These are phyloP conservation scores for Scutellaria galericulata DNA, from an alignment of 257 asterid genomes.

Conservation along the genomic window DNA sequence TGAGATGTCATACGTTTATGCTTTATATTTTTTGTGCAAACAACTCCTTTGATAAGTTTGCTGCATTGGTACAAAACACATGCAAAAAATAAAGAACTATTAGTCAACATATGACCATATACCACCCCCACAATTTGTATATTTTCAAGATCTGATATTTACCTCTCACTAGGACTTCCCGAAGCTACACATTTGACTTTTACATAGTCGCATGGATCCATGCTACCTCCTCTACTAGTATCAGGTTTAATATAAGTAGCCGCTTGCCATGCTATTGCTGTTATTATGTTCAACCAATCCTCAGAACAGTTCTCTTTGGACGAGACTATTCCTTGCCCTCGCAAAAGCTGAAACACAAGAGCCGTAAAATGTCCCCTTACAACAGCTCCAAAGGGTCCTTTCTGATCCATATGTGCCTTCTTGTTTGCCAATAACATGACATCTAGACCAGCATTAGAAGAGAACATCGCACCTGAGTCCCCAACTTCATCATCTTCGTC, in stretches of 20 bases:
- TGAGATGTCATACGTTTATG: constrained; percentile 13
- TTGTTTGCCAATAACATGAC: background rate
- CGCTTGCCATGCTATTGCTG: background rate
- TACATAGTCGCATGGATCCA: constrained; percentile 6
- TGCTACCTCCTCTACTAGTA: constrained; percentile 15
- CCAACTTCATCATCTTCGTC: constrained; percentile 6
- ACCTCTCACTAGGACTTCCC: background rate
- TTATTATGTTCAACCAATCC: constrained; percentile 15
- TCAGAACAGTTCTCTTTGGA: background rate
- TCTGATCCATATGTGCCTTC: background rate
- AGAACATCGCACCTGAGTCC: background rate
- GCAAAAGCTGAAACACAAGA: constrained; percentile 9
- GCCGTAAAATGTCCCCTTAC: background rate
- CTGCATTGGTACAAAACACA: background rate
- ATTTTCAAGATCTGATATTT: background rate
- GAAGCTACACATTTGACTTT: constrained; percentile 15
- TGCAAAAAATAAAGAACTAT: background rate
- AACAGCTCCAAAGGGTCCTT: background rate
- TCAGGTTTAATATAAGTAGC: constrained; percentile 8
- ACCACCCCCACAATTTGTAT: background rate
- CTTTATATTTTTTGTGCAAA: constrained; percentile 11
- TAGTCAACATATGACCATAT: background rate
- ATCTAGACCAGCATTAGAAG: background rate
- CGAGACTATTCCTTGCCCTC: background rate
- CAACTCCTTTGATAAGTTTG: constrained; percentile 14